Base-by-base conservation (phyloP, 176 grass and related monocot species). In the Musa schizocarpa region DNA sequence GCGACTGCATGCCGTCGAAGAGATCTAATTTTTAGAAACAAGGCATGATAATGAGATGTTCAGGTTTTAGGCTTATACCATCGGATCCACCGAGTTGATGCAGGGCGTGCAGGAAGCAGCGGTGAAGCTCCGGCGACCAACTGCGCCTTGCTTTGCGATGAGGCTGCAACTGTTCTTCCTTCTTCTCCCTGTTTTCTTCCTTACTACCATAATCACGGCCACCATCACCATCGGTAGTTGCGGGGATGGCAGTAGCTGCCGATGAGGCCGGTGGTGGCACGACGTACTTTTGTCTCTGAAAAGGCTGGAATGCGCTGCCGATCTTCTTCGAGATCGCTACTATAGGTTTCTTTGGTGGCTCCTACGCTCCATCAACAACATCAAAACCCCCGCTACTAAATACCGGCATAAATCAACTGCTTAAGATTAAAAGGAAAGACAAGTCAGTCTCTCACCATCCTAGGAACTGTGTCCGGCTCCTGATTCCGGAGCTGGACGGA, bases 51-150 rank as follows among this genome's bases (percentile, higher is more conserved):
- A 5, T 58, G 14, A 58, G 13, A n/a, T 58, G 13, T 17, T 1
- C 17, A 58, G 14, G 13, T 12, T 58, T 17, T 16, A 17, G 1
- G 14, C 48, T 73, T 29, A 20, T 20, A 96, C 93, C 89, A 63
- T 88, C 83, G 21, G 93, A 86, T 17, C 93, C 93, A 62, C 93
- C 93, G 9, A 96, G 83, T 83, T 92, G 89, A 62, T 88, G 85
- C 66, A 96, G 77, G 2, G 83, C 87, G 13, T 92, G 83, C 19
- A 96, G 65, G 79, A 96, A 96, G 25, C 80, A 75, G 75, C 83
- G 83, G 79, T 92, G 93, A 76, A 96, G 93, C 81, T 90, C 93
- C 51, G 85, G 88, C 14, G 84, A 92, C 93, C 90, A 97, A 84
- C 88, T 88, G 26, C 90, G 93, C 11, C 93, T 86, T 49, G 72